These are phyloP conservation scores for Sphaerostilbella broomeana DNA, from an alignment of 2,329 filamentous ascomycete genomes.

Conservation along the genomic window DNA sequence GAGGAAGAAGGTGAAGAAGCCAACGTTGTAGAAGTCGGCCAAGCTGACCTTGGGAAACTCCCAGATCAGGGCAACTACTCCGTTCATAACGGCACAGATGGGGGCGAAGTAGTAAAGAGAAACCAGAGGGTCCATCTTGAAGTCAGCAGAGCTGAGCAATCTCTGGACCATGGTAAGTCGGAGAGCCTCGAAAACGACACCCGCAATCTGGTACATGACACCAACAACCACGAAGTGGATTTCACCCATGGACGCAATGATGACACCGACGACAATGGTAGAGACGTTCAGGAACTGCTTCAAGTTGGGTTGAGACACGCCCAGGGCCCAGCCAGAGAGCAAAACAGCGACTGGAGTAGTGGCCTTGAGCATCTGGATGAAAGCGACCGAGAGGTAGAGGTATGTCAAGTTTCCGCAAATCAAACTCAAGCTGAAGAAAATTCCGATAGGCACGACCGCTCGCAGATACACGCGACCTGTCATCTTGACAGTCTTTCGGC, in stretches of 20 bases:
- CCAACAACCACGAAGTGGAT: conserved; percentile 83
- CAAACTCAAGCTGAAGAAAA: conserved; percentile 93
- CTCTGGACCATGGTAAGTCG: conserved; percentile 80
- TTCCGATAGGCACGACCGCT: conserved; percentile 87
- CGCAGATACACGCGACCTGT: conserved; percentile 87
- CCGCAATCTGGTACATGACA: conserved; percentile 71
- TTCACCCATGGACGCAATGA: conserved; percentile 92
- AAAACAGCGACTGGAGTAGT: conserved; percentile 93
- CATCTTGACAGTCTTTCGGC: conserved; percentile 95
- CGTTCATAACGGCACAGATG: conserved; percentile 77
- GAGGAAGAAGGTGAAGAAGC: conserved; percentile 62
- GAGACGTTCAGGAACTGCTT: conserved; percentile 90
- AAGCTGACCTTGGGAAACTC: conserved; percentile 65
- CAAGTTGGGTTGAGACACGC: conserved; percentile 74
- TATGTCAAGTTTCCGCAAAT: conserved; percentile 97
- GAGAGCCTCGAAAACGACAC: conserved; percentile 75
- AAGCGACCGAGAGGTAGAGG: conserved; percentile 88
- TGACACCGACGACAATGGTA: conserved; percentile 87
- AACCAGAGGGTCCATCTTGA: conserved; percentile 87
- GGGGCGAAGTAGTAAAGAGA: conserved; percentile 88
- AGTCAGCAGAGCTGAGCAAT: conserved; percentile 73
- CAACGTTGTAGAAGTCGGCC: conserved; percentile 66
- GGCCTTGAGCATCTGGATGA: conserved; percentile 99
- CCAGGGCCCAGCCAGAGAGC: conserved; percentile 80
- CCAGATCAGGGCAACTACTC: conserved; percentile 63